Percentiles rank a stretch among this genome's conserved stretches.
phyloP scores from a whole-genome alignment of 331 rosid species.

The Phaseolus coccineus region DNA sequence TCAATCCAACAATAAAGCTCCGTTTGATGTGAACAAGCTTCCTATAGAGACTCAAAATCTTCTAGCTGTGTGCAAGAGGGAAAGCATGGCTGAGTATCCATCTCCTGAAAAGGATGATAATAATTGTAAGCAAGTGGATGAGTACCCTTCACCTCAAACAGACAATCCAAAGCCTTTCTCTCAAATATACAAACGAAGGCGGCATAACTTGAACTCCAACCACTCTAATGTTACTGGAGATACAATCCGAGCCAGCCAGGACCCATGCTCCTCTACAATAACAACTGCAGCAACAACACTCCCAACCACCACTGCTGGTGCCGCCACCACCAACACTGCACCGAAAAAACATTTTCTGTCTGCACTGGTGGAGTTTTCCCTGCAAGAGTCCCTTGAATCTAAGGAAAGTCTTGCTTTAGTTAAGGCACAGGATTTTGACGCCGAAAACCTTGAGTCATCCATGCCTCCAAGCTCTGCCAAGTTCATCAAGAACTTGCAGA shows the following conservation, averaged over 20 bases:
- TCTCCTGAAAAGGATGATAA: slow-evolving; percentile 55
- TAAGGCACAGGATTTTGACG: slow-evolving; percentile 55
- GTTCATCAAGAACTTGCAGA: slow-evolving; percentile 72
- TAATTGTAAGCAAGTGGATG: slow-evolving; percentile 50
- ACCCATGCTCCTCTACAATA: slow-evolving; percentile 75
- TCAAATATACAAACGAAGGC: slow-evolving; percentile 79
- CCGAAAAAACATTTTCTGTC: slow-evolving; percentile 79
- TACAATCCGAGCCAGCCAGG: slow-evolving; percentile 67
- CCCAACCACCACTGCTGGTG: slow-evolving; percentile 45
- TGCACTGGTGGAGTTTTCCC: slow-evolving; percentile 87
- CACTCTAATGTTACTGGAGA: slow-evolving; percentile 68
- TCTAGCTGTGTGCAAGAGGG: slow-evolving; percentile 76
- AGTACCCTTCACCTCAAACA: slow-evolving; percentile 58
- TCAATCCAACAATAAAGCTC: slow-evolving; percentile 56
- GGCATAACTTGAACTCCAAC: slow-evolving; percentile 61
- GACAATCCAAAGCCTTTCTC: slow-evolving; percentile 70
- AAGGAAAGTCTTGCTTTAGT: slow-evolving; percentile 53
- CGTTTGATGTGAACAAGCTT: slow-evolving; percentile 63
- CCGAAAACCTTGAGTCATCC: slow-evolving; percentile 53
- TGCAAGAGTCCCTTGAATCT: slow-evolving; percentile 79
- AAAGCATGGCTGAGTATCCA: slow-evolving; percentile 68
- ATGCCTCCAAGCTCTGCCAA: slow-evolving; percentile 76
- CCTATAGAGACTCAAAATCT: slow-evolving; percentile 66
- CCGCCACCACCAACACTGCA: slow-evolving; percentile 37
- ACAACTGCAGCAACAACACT: slow-evolving; percentile 63